Evolutionary conservation across 208 protist species (phyloP), one percentile per base, ranked within the genome.

Genomic region (Leishmania martiniquensis): DNA sequence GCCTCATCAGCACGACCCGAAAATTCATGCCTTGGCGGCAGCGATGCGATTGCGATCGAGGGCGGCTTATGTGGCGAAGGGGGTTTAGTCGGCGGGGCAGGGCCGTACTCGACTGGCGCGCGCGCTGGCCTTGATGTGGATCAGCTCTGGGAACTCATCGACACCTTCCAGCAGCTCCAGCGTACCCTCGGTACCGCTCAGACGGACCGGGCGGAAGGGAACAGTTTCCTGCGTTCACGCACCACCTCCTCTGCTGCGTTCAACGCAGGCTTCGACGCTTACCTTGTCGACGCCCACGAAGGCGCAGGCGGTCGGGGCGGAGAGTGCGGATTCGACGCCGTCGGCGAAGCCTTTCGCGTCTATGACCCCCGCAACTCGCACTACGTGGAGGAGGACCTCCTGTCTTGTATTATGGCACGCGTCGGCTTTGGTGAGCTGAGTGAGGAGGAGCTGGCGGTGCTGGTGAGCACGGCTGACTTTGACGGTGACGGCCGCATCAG

Each of bases 401-500:
- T 99, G 51, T 73, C 83, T 4, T 75, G 78, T 20, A 95, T 98
- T 68, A 98, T 99, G 95, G 85, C 87, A 1, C 88, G 93, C 15
- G 91, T 97, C 54, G 96, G 94, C 45, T 96, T 93, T 42, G 95
- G 93, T 0, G 91, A 97, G 49, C 86, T 98, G 49, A 93, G 82
- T 25, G 70, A 85, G 13, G 93, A 98, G 75, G 96, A 99, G 72
- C 63, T 98, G 75, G 77, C 86, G 52, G 78, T 98, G 52, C 82
- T 99, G 55, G 89, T 98, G 32, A 83, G 90, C 34, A 97, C 95
- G n/a, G 96, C 97, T 4, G 97, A 99, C 78, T 95, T 97, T 54
- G 96, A 98, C 78, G 87, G 88, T 22, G 97, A 98, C 86, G 97
- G 97, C 9, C 94, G 92, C 55, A 98, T 98, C 59, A 95, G 85